Evolutionary conservation across 371 early-diverging fungal genomes (phyloP).

Genomic region (Apophysomyces ossiformis): DNA sequence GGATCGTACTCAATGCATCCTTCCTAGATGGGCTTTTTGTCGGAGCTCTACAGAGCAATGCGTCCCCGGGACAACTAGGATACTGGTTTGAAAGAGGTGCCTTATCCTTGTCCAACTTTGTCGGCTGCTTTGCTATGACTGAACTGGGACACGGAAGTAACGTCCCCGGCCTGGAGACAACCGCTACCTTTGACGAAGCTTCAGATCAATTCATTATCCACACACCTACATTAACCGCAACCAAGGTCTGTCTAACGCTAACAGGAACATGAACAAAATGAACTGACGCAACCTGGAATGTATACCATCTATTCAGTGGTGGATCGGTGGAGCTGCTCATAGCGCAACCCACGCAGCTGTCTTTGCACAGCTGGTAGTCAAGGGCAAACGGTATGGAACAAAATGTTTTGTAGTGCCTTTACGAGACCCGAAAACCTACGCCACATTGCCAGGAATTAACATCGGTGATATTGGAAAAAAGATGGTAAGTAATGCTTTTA

Average conservation of each 20-base stretch:
- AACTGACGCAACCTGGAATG: neutral
- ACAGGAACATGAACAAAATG: neutral
- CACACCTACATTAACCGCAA: conserved; percentile 88
- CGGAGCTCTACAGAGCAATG: conserved; percentile 87
- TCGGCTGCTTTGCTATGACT: conserved; percentile 94
- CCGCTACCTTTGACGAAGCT: conserved; percentile 88
- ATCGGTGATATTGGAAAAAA: conserved; percentile 78
- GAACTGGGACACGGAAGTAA: conserved; percentile 91
- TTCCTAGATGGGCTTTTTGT: conserved; percentile 81
- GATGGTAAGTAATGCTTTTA: conserved; percentile 46
- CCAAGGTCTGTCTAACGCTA: conserved; percentile 54
- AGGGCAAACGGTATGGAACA: conserved; percentile 78
- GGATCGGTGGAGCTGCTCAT: conserved; percentile 94
- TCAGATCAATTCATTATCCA: conserved; percentile 89
- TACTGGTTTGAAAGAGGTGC: conserved; percentile 93
- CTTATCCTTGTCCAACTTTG: conserved; percentile 75
- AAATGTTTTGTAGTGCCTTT: conserved; percentile 81
- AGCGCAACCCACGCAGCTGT: conserved; percentile 85
- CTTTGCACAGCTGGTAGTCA: conserved; percentile 81
- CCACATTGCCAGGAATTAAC: conserved; percentile 63
- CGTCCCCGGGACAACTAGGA: conserved; percentile 82
- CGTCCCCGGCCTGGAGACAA: conserved; percentile 92
- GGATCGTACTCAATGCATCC: no score
- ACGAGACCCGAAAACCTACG: conserved; percentile 63
- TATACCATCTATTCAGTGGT: conserved; percentile 63